These are phyloP conservation scores for Trichoderma simmonsii DNA, from an alignment of 2,329 filamentous ascomycete species.

Conservation along the genomic window DNA sequence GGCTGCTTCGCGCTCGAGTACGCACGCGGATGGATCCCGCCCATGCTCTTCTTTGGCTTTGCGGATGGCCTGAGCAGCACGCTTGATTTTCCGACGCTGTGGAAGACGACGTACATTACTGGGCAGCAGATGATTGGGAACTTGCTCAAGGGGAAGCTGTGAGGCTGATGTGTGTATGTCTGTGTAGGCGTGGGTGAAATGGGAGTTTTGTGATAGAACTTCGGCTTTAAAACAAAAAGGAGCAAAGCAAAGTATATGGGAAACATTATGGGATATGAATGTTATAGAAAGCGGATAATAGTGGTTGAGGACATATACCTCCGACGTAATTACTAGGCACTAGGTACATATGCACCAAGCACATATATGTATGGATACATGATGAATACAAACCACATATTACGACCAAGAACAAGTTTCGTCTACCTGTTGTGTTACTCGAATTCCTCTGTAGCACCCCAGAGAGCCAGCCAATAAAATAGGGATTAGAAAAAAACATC, in stretches of 20 bases:
- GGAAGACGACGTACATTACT: conserved; percentile 72
- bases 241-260: neutral
- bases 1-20: conserved; percentile 80
- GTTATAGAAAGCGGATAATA: neutral
- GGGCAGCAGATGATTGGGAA: conserved; percentile 74
- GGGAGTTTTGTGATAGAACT: neutral
- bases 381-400: neutral
- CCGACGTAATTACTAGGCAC: neutral
- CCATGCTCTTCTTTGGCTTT: conserved; percentile 88
- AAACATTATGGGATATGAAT: neutral
- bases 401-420: neutral
- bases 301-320: neutral
- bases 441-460: neutral
- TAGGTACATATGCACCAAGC: no score
- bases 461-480: neutral
- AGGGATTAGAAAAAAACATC: neutral
- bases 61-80: conserved; percentile 78
- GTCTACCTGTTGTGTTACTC: neutral
- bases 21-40: conserved; percentile 84
- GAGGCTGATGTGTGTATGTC: neutral
- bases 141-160: conserved; percentile 66
- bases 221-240: neutral
- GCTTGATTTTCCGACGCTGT: conserved; percentile 80
- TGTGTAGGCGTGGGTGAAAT: neutral
- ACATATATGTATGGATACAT: neutral